Evolutionary conservation across 202 grass and related monocot species (phyloP), one percentile per base, ranked within the genome.

Genomic region (Dendrocalamus latiflorus): DNA sequence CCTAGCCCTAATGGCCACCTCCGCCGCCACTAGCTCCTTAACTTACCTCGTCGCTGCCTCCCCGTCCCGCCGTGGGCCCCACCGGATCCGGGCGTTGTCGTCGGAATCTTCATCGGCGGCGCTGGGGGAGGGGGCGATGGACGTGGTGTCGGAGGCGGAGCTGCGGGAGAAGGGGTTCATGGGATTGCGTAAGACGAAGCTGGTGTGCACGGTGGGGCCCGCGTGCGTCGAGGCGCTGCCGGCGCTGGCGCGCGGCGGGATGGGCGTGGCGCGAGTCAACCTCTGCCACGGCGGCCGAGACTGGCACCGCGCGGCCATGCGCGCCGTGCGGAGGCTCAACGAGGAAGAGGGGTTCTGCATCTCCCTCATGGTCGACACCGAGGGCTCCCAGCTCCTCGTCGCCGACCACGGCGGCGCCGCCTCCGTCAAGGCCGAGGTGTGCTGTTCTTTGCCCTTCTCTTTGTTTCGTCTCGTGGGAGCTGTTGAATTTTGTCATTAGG

Each of bases 261-360:
- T n/a, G n/a, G n/a, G n/a, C n/a, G 83, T 91, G 18, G 88, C 88
- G 66, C 80, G 91, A 58, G 80, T 94, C 72, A 94, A 94, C 83
- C 89, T 94, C 80, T 91, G 91, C 84, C 88, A 94, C 71, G 69
- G 75, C 54, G 84, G 76, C 59, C 80, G 83, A 28, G 88, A 91
- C 6, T 94, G 88, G 91, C 83, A 89, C 77, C 80, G 81, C 4
- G 81, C 68, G 24, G 81, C 77, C 6, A 87, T 89, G 81, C 49
- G 68, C 24, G 73, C 87, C 36, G 64, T 94, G 62, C 82, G 79
- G 49, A 78, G 72, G 81, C 70, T 91, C 83, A 94, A 94, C 45
- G 76, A 85, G 30, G 84, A 85, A 78, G 87, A 89, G n/a, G 84
- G 92, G 0, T 91, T 94, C 86, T 91, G 89, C 77, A 63, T 91